A percentile compares a stretch with the other conserved stretches of the same genome.
Conservation (phyloP, 1,284 basidiomycete genomes). For the Rhizoctonia solani region DNA sequence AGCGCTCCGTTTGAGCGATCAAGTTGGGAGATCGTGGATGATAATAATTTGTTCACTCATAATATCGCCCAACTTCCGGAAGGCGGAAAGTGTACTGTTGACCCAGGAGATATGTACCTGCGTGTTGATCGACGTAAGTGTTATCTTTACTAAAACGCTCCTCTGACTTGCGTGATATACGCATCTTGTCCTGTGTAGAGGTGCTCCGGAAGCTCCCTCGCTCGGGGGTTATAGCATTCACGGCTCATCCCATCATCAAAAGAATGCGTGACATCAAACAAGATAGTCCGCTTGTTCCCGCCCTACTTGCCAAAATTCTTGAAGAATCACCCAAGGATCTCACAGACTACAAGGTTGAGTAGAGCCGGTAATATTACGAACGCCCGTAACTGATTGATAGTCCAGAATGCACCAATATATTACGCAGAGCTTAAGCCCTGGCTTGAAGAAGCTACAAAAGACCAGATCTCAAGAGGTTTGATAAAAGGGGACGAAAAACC, state of each 20-base stretch:
- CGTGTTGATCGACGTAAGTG: slow-evolving; percentile 46
- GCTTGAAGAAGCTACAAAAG: slow-evolving; percentile 46
- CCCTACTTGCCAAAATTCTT: slow-evolving; percentile 48
- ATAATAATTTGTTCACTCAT: slow-evolving; percentile 48
- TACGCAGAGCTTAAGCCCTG: slow-evolving; percentile 47
- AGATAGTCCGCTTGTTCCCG: slow-evolving; percentile 49
- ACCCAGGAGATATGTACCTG: slow-evolving; percentile 47
- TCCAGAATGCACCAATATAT: slow-evolving; percentile 48
- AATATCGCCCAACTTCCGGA: slow-evolving; percentile 45
- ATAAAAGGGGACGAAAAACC: slow-evolving; percentile 42
- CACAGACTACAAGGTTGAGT: slow-evolving; percentile 43
- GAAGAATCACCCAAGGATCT: slow-evolving; percentile 45
- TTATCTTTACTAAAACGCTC: neutral
- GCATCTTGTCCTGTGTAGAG: slow-evolving; percentile 41
- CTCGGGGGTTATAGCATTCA: slow-evolving; percentile 49
- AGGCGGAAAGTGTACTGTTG: slow-evolving; percentile 37
- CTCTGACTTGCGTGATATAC: neutral
- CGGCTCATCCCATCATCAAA: slow-evolving; percentile 50
- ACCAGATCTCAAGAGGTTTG: slow-evolving; percentile 48
- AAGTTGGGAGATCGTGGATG: slow-evolving; percentile 52
- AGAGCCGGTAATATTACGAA: neutral
- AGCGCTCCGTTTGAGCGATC: slow-evolving; percentile 51
- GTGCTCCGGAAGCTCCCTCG: slow-evolving; percentile 52
- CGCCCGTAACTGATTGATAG: slow-evolving; percentile 39
- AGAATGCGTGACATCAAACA: slow-evolving; percentile 46